Evolutionary conservation across 805 yeast genomes (phyloP).

Genomic region (Wickerhamiella slavikovae): DNA sequence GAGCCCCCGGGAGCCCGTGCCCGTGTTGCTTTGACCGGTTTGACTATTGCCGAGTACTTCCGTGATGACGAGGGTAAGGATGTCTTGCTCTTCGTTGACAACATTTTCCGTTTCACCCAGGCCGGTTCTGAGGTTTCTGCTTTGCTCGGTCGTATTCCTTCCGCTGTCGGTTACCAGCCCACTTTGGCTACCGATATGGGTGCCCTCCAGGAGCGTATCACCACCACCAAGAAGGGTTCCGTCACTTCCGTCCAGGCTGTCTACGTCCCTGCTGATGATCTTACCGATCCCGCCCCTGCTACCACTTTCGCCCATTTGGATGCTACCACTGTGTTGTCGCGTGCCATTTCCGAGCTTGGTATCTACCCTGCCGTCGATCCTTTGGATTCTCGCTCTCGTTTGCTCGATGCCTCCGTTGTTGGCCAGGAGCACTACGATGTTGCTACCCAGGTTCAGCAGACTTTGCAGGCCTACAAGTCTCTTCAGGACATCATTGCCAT

Average conservation of each 20-base stretch:
- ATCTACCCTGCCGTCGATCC: slow-evolving; percentile 99
- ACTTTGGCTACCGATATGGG: slow-evolving; percentile 99
- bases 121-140: slow-evolving; percentile 99
- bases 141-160: slow-evolving; percentile 98
- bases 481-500: slow-evolving; percentile 99
- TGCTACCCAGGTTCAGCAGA: slow-evolving; percentile 91
- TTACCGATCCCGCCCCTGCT: slow-evolving; percentile 99
- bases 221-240: slow-evolving; percentile 99
- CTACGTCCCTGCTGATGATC: slow-evolving; percentile 99
- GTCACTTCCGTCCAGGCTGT: slow-evolving; percentile 99
- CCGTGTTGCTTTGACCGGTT: slow-evolving; percentile 98
- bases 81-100: slow-evolving; percentile 96
- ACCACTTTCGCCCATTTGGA: slow-evolving; percentile 99
- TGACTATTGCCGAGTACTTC: slow-evolving; percentile 99
- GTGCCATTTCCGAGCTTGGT: slow-evolving; percentile 99
- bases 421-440: slow-evolving; percentile 97
- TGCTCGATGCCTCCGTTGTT: slow-evolving; percentile 89
- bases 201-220: slow-evolving; percentile 98
- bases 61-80: slow-evolving; percentile 99
- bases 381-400: slow-evolving; percentile 96
- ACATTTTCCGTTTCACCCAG: slow-evolving; percentile 99
- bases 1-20: slow-evolving; percentile 99
- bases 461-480: slow-evolving; percentile 98
- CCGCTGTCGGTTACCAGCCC: slow-evolving; percentile 99
- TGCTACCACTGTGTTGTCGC: slow-evolving; percentile 98